Base-by-base conservation (phyloP, 176 grass and related monocot genomes). In the Zoysia pacifica region DNA sequence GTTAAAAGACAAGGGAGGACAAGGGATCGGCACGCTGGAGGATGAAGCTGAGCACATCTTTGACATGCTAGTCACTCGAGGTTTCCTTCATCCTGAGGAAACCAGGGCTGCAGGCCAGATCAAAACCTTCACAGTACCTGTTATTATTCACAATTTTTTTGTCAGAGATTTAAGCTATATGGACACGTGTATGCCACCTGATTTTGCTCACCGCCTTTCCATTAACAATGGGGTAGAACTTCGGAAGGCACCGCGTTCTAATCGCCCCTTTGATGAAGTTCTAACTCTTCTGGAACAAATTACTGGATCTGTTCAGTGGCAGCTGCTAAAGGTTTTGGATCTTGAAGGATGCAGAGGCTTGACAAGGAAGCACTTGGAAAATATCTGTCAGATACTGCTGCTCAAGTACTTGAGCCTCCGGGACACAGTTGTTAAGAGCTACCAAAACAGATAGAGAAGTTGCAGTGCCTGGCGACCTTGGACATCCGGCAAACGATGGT, bases 381-480 rank as follows among this genome's bases (percentile, higher is more conserved):
- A 39, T 4, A 67, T 85, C 4, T 89, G 75, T 41, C 62, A 84
- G 12, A 80, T 89, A 47, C 8, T 89, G 1, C 0, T 74, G 63
- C 82, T 89, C 5, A 89, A 10, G 56, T 82, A 67, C 42, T 48
- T 88, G 4, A 84, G 80, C 46, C 82, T 88, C 39, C 67, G 72
- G 63, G 64, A 65, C 16, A 87, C 72, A 3, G 49, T 46, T 6
- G 60, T 78, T 10, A 4, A 4, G 11, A 59, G 48, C 14, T 84
- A 4, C 86, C 86, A 13, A 71, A 67, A 6, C 18, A 88, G 2
- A 88, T 84, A 11, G 35, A 72, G 3, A 42, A 84, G 2, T 58
- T 88, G 1, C 43, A 60, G 7, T 28, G 43, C 28, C 16, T 89
- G 7, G 77, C 81, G 64, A 89, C 62, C 11, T 5, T 89, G 6